Evolutionary conservation across 805 yeast genomes (phyloP).

Genomic region (Lipomyces yamadae): DNA sequence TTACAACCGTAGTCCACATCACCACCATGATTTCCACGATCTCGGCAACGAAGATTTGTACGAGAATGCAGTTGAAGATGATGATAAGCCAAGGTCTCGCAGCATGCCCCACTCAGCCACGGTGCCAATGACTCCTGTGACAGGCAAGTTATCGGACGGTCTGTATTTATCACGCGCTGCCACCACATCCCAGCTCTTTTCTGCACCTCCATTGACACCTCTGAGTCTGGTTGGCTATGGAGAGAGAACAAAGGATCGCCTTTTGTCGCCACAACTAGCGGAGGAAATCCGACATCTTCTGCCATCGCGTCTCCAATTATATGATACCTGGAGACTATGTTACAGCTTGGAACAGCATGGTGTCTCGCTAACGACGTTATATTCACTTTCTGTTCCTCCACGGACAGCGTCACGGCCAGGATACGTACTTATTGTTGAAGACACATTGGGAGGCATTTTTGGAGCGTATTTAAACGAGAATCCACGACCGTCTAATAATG

Average conservation of each 20-base stretch:
- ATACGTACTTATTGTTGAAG: conserved; percentile 74
- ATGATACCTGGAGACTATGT: conserved; percentile 73
- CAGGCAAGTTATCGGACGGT: neutral
- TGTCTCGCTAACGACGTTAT: conserved; percentile 79
- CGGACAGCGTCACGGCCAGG: conserved; percentile 56
- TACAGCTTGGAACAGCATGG: conserved; percentile 95
- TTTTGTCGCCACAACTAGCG: conserved; percentile 68
- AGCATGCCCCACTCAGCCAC: conserved; percentile 15
- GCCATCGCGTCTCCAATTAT: conserved; percentile 79
- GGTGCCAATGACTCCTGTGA: neutral
- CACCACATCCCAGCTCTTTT: conserved; percentile 13
- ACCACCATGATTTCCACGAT: conserved; percentile 37
- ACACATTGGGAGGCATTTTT: conserved; percentile 50
- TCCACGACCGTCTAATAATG: conserved; percentile 70
- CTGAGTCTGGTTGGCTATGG: conserved; percentile 65
- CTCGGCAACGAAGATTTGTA: conserved; percentile 27
- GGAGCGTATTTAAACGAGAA: conserved; percentile 61
- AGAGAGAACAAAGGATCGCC: conserved; percentile 58
- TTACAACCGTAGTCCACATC: conserved; percentile 25
- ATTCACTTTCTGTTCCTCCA: conserved; percentile 58
- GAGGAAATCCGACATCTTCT: conserved; percentile 72
- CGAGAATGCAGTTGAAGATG: conserved; percentile 12
- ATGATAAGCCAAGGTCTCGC: conserved; percentile 12
- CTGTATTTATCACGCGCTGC: neutral
- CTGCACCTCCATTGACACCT: conserved; percentile 57